Percentiles rank a stretch among this genome's conserved stretches.
Evolutionary conservation across 2,329 filamentous ascomycete species (phyloP).

Genomic region (Hypoxylon sp.): DNA sequence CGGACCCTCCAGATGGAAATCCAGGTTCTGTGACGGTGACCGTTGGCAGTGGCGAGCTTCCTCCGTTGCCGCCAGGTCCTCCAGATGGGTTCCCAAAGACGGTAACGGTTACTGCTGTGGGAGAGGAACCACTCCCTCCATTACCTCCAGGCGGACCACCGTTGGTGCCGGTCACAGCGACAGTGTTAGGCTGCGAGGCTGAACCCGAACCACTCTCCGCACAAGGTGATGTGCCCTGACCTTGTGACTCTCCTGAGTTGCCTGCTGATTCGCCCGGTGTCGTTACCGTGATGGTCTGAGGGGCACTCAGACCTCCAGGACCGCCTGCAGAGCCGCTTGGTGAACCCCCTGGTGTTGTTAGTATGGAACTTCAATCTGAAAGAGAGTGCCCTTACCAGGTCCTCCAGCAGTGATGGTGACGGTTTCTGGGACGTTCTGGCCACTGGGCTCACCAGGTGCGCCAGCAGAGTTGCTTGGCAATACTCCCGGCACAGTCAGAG

Average conservation of each 20-base stretch:
- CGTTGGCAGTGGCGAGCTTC: slow-evolving; percentile 17
- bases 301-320: slow-evolving; percentile 18
- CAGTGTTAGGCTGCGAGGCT: slow-evolving; percentile 14
- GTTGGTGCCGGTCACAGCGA: slow-evolving; percentile 16
- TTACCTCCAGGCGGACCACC: slow-evolving; percentile 14
- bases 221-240: slow-evolving; percentile 30
- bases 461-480: slow-evolving; percentile 4
- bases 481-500: slow-evolving; percentile 8
- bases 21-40: slow-evolving; percentile 25
- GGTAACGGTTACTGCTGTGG: slow-evolving; percentile 28
- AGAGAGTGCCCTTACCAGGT: slow-evolving; percentile 8
- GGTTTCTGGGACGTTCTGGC: slow-evolving; percentile 24
- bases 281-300: slow-evolving; percentile 31
- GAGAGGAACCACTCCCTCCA: slow-evolving; percentile 21
- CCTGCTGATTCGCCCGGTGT: slow-evolving; percentile 22
- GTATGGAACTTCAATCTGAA: background rate
- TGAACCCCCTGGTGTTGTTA: slow-evolving; percentile 17
- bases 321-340: slow-evolving; percentile 16
- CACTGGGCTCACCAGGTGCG: background rate
- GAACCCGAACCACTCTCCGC: slow-evolving; percentile 16
- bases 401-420: slow-evolving; percentile 30
- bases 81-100: slow-evolving; percentile 23
- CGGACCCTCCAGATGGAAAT: slow-evolving; percentile 19
- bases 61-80: slow-evolving; percentile 23
- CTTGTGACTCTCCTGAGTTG: slow-evolving; percentile 21